Base-by-base conservation (phyloP, 1,284 basidiomycete genomes). In the Neonothopanus nambi region DNA sequence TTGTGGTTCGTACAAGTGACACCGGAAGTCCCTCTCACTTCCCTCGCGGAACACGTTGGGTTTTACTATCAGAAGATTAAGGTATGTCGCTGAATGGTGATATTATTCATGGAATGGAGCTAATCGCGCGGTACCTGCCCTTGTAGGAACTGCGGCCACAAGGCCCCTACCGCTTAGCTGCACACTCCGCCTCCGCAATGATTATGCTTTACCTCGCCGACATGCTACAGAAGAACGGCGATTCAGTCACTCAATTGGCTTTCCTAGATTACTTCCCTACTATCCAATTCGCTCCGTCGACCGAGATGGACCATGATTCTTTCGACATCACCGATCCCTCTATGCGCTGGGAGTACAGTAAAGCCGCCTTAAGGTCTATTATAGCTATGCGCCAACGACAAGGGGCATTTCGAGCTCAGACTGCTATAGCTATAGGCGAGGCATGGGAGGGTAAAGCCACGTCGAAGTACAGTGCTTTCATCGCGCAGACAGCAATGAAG, bases 151-250 rank as follows among this genome's bases (percentile, higher is more conserved):
- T 48, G 12, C 46, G 46, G 20, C 46, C 46, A 4, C n/a, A 48
- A 17, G 57, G 57, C 4, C 57, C 57, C 1, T 58, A 58, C 24
- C 57, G 57, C 23, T 42, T 56, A 3, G 57, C 54, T 11, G 47
- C 54, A 5, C 53, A 46, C 37, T 57, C 55, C 1, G 43, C 12
- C 3, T 39, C 41, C 5, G 26, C 41, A 18, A 3, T 57, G 6
- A 13, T 57, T 21, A 21, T 21, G 12, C 44, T 53, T 18, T 33
- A 40, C 1, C 15, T 57, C 21, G 52, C 43, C 15, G 39, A 37
- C 13, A n/a, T 54, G 18, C 26, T 57, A 2, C 39, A 43, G 20
- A 42, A 18, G 12, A 46, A 37, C 38, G 55, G 52, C 11, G 43
- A 57, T 15, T 12, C 23, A 30, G 47, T 57, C 1, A n/a, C n/a